Evolutionary conservation across 495 filamentous ascomycete genomes (phyloP), one percentile per base, ranked within the genome.

Genomic region (Lineolata rhizophorae): DNA sequence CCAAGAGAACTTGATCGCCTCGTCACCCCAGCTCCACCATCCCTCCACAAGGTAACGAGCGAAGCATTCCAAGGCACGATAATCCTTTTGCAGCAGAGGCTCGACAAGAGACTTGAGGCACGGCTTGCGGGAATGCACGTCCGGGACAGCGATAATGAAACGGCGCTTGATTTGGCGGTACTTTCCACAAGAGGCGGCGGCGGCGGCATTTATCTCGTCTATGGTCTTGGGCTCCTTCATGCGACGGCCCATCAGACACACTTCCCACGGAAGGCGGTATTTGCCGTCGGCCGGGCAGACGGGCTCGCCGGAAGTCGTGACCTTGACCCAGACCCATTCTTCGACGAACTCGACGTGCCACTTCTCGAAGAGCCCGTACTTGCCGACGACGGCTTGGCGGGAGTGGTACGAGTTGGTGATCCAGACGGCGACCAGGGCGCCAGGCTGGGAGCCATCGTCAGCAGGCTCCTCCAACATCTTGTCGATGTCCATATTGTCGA

Each of bases 301-400:
- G 0, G 80, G 72, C 39, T 79, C 62, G 0, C 87, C 87, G 0
- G 51, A 30, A 0, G 44, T 46, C 0, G 87, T 93, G 6, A 69
- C 65, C 50, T 97, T 97, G 21, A 92, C 41, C 87, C 87, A 97
- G 0, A 75, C 54, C 85, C 85, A 95, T 57, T 93, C 82, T 30
- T 83, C 84, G 11, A 62, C 49, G 14, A 72, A 42, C 27, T 61
- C 49, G 1, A 94, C 57, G 2, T 65, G 72, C 58, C 76, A 77
- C 25, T 53, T 48, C 5, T 48, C 50, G 20, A 93, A 72, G 4
- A 78, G 29, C 1, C 57, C 60, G 4, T 35, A 41, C 4, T 57
- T 49, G 2, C 62, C 53, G 3, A 76, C 62, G 1, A 87, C 61
- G 20, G 66, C 43, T 6, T 65, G 57, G 4, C 64, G 51, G 1